A percentile compares a stretch with the other conserved stretches of the same genome.
These are phyloP conservation scores for Rubia tinctorum DNA, from an alignment of 305 asterid genomes.

Conservation along the genomic window DNA sequence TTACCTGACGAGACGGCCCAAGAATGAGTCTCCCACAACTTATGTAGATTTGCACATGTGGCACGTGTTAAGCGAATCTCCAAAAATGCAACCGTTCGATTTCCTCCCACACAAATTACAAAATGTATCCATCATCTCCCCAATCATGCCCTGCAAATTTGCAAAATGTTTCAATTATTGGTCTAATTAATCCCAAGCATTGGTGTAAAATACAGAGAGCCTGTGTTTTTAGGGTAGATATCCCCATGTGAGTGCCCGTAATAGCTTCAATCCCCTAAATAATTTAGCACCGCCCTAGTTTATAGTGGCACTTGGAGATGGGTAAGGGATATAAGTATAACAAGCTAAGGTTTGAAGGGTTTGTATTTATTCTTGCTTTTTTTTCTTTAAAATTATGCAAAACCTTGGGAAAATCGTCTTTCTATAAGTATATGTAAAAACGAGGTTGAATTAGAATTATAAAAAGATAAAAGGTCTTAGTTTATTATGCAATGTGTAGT, in stretches of 20 bases:
- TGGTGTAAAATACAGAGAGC: not conserved
- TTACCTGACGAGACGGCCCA: not conserved
- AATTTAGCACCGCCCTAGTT: not conserved
- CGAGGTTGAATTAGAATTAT: too few species aligned
- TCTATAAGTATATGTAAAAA: too few species aligned
- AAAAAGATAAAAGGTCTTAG: too few species aligned
- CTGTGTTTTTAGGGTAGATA: not conserved
- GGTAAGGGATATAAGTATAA: not conserved
- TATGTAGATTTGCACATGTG: not conserved
- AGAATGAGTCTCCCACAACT: not conserved
- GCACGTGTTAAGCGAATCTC: not conserved
- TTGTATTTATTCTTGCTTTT: too few species aligned
- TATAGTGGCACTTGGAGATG: not conserved
- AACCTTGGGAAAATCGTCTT: too few species aligned
- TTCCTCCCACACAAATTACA: not conserved
- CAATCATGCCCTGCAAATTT: conserved; percentile 6
- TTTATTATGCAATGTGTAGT: too few species aligned
- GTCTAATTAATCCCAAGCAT: not conserved
- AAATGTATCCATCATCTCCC: not conserved
- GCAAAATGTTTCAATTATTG: conserved; percentile 1
- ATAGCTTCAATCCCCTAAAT: not conserved
- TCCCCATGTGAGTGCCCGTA: conserved; percentile 21
- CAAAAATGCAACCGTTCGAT: not conserved
- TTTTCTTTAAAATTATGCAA: too few species aligned
- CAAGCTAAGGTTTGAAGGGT: too few species aligned